These are phyloP conservation scores for Iris macrosiphon DNA, from an alignment of 106 monocot species.

Conservation along the genomic window DNA sequence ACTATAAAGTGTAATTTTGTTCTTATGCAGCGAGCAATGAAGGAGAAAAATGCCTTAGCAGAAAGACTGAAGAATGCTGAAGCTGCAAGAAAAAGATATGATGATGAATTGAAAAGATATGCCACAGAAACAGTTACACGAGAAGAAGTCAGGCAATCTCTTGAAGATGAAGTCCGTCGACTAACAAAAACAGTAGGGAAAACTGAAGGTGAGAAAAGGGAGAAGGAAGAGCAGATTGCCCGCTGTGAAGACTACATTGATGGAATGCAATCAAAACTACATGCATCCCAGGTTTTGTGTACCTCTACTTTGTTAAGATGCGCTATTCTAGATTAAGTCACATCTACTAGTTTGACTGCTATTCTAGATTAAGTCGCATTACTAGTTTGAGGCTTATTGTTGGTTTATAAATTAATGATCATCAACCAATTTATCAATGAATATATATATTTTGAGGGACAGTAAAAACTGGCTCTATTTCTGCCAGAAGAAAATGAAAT, in stretches of 20 bases:
- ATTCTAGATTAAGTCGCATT: too few species aligned
- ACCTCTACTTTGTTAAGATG: not conserved
- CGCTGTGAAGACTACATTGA: conserved; percentile 88
- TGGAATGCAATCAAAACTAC: conserved; percentile 80
- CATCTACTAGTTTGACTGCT: too few species aligned
- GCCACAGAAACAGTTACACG: conserved; percentile 61
- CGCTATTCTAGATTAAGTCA: too few species aligned
- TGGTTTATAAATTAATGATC: too few species aligned
- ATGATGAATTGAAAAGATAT: conserved; percentile 88
- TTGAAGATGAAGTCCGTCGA: conserved; percentile 74
- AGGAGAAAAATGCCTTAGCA: conserved; percentile 81
- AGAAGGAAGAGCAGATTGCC: conserved; percentile 88
- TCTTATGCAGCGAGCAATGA: conserved; percentile 53
- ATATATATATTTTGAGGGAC: too few species aligned
- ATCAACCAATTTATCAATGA: too few species aligned
- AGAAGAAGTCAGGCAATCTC: conserved; percentile 69
- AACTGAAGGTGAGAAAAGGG: conserved; percentile 86
- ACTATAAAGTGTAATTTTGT: too few species aligned
- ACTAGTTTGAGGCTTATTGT: too few species aligned
- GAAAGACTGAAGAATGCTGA: conserved; percentile 84
- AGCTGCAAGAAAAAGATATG: conserved; percentile 68
- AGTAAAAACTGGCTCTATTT: too few species aligned
- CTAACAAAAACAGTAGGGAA: conserved; percentile 77
- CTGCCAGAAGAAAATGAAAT: too few species aligned
- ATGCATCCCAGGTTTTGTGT: conserved; percentile 61